Evolutionary conservation across 371 early-diverging fungal genomes (phyloP).

Genomic region (Smittium mucronatum): DNA sequence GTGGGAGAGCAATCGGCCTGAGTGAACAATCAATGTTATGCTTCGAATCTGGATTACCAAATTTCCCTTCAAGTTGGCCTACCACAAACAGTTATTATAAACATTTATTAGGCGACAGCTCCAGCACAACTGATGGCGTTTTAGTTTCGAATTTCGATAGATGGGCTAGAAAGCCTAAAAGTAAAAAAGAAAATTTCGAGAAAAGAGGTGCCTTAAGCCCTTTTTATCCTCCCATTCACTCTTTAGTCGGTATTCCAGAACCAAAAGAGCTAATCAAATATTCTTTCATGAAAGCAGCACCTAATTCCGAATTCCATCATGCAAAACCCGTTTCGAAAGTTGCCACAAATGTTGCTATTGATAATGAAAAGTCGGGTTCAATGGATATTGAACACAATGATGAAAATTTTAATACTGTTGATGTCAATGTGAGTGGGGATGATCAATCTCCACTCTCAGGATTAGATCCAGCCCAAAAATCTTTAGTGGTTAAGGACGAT

Average conservation of each 20-base stretch:
- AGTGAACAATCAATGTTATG: slow-evolving; percentile 34
- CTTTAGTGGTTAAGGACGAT: not conserved
- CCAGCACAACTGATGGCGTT: not conserved
- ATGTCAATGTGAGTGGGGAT: no score
- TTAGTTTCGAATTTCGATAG: slow-evolving; percentile 1
- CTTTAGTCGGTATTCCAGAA: slow-evolving; percentile 15
- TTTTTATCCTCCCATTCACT: slow-evolving; percentile 35
- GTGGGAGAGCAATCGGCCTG: slow-evolving; percentile 63
- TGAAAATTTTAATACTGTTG: no score
- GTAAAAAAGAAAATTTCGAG: slow-evolving; percentile 38
- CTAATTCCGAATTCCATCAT: not conserved
- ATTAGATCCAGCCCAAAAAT: not conserved
- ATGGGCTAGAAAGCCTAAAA: slow-evolving; percentile 29
- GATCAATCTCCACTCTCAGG: not conserved
- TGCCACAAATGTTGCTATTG: not conserved
- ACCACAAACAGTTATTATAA: slow-evolving; percentile 35
- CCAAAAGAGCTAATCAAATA: slow-evolving; percentile 4
- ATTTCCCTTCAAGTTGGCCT: slow-evolving; percentile 46
- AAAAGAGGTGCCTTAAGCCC: slow-evolving; percentile 33
- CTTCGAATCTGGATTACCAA: slow-evolving; percentile 41
- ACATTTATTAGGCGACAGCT: not conserved
- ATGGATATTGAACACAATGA: not conserved
- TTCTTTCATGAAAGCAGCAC: not conserved
- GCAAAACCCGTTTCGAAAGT: not conserved
- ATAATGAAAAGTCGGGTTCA: not conserved